phyloP scores from a whole-genome alignment of 768 basidiomycete genomes.

The Imleria badia region DNA sequence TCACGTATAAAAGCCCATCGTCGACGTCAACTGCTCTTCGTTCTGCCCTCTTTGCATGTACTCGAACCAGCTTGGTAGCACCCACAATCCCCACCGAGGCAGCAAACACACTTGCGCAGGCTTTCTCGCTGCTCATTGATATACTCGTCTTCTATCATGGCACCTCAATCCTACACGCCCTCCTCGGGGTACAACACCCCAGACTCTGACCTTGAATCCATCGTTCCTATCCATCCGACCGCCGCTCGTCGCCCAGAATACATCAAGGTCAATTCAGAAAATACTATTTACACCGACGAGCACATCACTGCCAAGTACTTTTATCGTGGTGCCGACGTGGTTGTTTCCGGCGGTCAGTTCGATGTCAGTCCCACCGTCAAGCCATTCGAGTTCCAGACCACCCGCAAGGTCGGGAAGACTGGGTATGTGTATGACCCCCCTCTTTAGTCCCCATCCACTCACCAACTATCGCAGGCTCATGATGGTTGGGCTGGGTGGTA shows the following conservation, averaged over 20 bases:
- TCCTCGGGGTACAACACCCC: slow-evolving; percentile 75
- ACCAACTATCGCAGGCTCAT: slow-evolving; percentile 59
- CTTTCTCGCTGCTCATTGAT: slow-evolving; percentile 52
- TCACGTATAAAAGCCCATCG: slow-evolving; percentile 27
- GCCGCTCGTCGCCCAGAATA: slow-evolving; percentile 73
- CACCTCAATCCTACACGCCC: slow-evolving; percentile 40
- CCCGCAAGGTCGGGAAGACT: slow-evolving; percentile 82
- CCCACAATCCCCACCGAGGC: slow-evolving; percentile 89
- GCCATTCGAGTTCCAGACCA: slow-evolving; percentile 89
- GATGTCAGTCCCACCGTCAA: slow-evolving; percentile 76
- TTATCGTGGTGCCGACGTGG: slow-evolving; percentile 76
- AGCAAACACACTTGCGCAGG: slow-evolving; percentile 76
- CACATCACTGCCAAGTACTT: slow-evolving; percentile 80
- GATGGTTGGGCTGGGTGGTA: slow-evolving; percentile 96
- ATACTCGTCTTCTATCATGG: slow-evolving; percentile 43
- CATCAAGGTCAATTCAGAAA: slow-evolving; percentile 79
- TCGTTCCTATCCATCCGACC: slow-evolving; percentile 79
- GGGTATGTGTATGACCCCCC: slow-evolving; percentile 58
- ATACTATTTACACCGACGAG: slow-evolving; percentile 78
- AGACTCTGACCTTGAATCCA: slow-evolving; percentile 65
- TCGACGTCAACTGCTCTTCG: slow-evolving; percentile 5
- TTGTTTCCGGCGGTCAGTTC: slow-evolving; percentile 71
- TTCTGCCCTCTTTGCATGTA: slow-evolving; percentile 74
- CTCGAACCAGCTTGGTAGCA: slow-evolving; percentile 90
- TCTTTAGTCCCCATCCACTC: slow-evolving; percentile 5